Evolutionary conservation across 805 yeast species (phyloP).

Genomic region (Candida insectorum): DNA sequence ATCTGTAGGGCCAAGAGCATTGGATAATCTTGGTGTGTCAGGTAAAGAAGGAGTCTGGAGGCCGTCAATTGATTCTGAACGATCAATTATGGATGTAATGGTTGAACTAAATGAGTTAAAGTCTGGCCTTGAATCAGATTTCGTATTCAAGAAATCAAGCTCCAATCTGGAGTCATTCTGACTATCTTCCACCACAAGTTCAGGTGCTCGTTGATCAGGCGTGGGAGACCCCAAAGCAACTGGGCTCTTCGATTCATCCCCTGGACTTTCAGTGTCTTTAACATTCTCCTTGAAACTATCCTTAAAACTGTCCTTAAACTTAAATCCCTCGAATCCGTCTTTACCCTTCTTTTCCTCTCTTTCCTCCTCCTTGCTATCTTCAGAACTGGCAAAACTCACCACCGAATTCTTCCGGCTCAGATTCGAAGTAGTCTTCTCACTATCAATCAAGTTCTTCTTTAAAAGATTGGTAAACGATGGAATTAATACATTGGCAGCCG

Average conservation of each 20-base stretch:
- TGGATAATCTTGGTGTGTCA: neutral
- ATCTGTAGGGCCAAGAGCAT: no score
- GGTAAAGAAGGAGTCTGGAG: neutral
- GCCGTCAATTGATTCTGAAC: neutral
- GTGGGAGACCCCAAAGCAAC: neutral
- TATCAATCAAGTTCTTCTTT: constrained; percentile 34
- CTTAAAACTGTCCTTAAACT: neutral
- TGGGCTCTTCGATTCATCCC: neutral
- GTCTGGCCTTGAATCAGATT: neutral
- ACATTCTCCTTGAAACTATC: neutral
- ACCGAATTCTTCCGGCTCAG: constrained; percentile 46
- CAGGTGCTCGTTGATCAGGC: neutral
- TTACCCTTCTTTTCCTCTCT: constrained; percentile 1
- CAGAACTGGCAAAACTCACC: constrained; percentile 48
- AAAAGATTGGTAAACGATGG: constrained; percentile 37
- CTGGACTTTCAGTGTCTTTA: neutral
- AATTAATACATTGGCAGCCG: constrained; percentile 43
- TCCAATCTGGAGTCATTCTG: neutral
- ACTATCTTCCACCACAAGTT: neutral
- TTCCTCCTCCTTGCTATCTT: constrained; percentile 7
- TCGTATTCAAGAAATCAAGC: neutral
- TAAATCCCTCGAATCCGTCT: neutral
- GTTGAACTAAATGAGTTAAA: constrained; percentile 8
- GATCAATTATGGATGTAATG: constrained; percentile 4
- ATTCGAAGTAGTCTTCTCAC: constrained; percentile 26